Base-by-base conservation (phyloP, 495 filamentous ascomycete genomes). In the Staphylotrichum longicolle region DNA sequence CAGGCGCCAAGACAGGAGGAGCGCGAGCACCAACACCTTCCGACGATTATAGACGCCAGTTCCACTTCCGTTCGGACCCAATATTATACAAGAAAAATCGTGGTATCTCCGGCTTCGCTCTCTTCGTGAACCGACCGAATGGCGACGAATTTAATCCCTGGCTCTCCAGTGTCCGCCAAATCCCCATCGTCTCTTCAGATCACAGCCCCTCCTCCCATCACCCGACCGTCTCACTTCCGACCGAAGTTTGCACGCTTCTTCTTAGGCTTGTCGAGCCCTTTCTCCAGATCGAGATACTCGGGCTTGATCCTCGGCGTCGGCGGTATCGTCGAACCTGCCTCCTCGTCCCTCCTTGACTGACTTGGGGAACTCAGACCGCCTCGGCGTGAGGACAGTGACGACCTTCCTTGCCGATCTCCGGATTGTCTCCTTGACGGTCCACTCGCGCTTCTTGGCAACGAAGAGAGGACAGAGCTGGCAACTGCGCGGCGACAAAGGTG, bases 1-100 rank as follows among this genome's bases (percentile, higher is more conserved):
- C 64, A 75, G 69, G 64, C 77, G 77, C 52, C 64, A 67, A 40
- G 77, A 80, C 64, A 81, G 83, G 80, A 77, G 88, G 61, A 90
- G 88, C 77, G 88, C 88, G 11, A 89, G 86, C 73, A 85, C 83
- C 46, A 91, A 91, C 73, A 82, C 82, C 47, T 86, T 91, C 65
- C 82, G 88, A 66, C 73, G 72, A 66, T 74, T 88, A 73, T 88
- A 75, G 79, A 73, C 65, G 53, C 66, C 63, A 62, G 46, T 63
- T 48, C 45, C 61, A 45, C 45, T 63, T 53, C 62, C n/a, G 47
- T 58, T 49, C 62, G 45, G 40, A 57, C 54, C 47, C 55, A 57
- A 64, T 68, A 75, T 65, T 52, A 68, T 68, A 73, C 66, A 69
- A 54, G 57, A 51, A 61, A 63, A 64, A 60, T 46, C 32, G 42